These are phyloP conservation scores for Thecaphora thlaspeos DNA, from an alignment of 1,284 basidiomycete species.

Conservation along the genomic window DNA sequence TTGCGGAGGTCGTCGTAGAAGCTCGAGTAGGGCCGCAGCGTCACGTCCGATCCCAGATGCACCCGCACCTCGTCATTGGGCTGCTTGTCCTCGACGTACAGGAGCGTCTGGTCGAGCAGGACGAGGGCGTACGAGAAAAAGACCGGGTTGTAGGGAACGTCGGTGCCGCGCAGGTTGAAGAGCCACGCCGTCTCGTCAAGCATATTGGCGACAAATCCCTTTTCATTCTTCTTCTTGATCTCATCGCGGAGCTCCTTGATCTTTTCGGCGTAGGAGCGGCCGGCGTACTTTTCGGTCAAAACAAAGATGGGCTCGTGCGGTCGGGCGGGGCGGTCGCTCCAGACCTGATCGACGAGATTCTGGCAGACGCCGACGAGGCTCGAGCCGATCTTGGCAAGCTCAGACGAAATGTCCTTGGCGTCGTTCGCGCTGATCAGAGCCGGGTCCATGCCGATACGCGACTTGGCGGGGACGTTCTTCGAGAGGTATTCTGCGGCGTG, in stretches of 20 bases:
- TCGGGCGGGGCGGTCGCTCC: constrained; percentile 72
- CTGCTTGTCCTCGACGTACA: constrained; percentile 73
- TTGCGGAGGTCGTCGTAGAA: constrained; percentile 51
- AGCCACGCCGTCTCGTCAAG: constrained; percentile 65
- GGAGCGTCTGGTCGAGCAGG: constrained; percentile 65
- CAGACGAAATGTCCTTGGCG: constrained; percentile 36
- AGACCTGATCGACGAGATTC: constrained; percentile 82
- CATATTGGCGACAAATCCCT: constrained; percentile 54
- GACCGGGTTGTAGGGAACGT: constrained; percentile 88
- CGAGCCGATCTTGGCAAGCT: constrained; percentile 32
- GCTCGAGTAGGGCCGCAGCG: constrained; percentile 68
- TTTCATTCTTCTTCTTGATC: constrained; percentile 37
- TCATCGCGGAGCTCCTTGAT: constrained; percentile 46
- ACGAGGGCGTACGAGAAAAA: constrained; percentile 91
- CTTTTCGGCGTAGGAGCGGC: constrained; percentile 55
- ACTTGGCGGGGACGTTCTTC: constrained; percentile 28
- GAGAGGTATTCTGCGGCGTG: constrained; percentile 38
- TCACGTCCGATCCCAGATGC: constrained; percentile 66
- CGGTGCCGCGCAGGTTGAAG: constrained; percentile 87
- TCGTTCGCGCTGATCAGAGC: constrained; percentile 54
- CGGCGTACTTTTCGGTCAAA: constrained; percentile 71
- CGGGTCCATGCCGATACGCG: constrained; percentile 52
- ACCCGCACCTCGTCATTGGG: constrained; percentile 65
- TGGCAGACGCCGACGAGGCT: constrained; percentile 60
- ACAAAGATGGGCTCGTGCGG: constrained; percentile 72